Percentiles rank a stretch among this genome's conserved stretches.
phyloP scores from a whole-genome alignment of 2,329 filamentous ascomycete genomes.

The Chaetomiaceae sp. region DNA sequence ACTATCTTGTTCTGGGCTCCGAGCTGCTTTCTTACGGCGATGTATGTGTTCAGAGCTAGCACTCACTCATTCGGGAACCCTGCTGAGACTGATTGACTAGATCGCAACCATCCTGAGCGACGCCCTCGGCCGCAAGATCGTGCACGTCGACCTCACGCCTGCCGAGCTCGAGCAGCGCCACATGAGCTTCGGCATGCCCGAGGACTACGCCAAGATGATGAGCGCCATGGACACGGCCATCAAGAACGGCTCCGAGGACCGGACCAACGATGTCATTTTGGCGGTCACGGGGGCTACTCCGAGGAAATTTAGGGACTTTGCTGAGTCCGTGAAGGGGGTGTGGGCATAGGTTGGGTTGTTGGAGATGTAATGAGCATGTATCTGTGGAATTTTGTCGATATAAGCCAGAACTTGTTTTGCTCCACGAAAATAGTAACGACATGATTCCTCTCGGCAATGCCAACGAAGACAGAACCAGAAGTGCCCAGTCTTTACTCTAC shows the following conservation, averaged over 20 bases:
- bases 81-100: constrained; percentile 18
- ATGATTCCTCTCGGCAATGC: no score
- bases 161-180: constrained; percentile 28
- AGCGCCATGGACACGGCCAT: constrained; percentile 33
- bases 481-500: no score
- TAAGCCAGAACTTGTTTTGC: no score
- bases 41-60: constrained; percentile 22
- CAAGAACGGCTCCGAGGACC: constrained; percentile 34
- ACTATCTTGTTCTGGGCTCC: constrained; percentile 36
- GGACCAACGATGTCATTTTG: constrained; percentile 33
- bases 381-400: no score
- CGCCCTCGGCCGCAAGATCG: constrained; percentile 32
- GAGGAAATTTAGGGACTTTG: constrained; percentile 30
- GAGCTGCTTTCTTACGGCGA: constrained; percentile 36
- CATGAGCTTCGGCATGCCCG: constrained; percentile 28
- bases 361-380: no score
- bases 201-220: constrained; percentile 32
- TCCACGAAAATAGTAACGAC: no score
- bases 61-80: no score
- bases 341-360: no score
- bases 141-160: constrained; percentile 33
- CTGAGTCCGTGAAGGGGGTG: constrained; percentile 23
- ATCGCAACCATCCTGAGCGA: constrained; percentile 34
- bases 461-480: no score
- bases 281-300: constrained; percentile 34